A percentile compares a stretch with the other conserved stretches of the same genome.
These are phyloP conservation scores for Tylopilus sp. DNA, from an alignment of 1,284 basidiomycete genomes.

Conservation along the genomic window DNA sequence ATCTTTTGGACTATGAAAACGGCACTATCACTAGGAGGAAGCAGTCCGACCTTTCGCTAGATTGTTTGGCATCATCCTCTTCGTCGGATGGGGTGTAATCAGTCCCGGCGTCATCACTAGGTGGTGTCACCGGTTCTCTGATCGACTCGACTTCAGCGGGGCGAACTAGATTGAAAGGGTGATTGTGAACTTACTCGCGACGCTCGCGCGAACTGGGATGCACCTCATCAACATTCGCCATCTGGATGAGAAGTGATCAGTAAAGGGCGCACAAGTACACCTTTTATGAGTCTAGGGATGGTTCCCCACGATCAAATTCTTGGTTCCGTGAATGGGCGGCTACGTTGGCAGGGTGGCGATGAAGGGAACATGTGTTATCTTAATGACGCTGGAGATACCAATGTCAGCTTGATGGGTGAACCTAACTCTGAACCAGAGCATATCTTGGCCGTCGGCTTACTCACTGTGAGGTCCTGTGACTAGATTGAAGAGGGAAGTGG, in stretches of 20 bases:
- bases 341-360: slow-evolving; percentile 6
- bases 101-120: not conserved
- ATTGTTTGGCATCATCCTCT: not conserved
- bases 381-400: slow-evolving; percentile 22
- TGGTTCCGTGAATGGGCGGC: slow-evolving; percentile 2
- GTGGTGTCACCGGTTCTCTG: not conserved
- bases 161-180: not conserved
- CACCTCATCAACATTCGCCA: not conserved
- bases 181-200: not conserved
- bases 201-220: not conserved
- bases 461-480: slow-evolving; percentile 1
- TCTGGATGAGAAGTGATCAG: not conserved
- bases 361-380: slow-evolving; percentile 6
- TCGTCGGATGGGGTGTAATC: not conserved
- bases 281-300: slow-evolving; percentile 14
- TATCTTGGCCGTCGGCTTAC: not conserved
- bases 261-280: not conserved
- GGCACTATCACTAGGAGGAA: not conserved
- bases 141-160: not conserved
- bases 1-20: not conserved
- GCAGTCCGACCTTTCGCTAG: not conserved
- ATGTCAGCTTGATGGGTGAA: slow-evolving; percentile 4
- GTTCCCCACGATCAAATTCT: not conserved
- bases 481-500: not conserved
- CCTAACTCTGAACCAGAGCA: not conserved